phyloP scores from a whole-genome alignment of 441 rosid genomes.

The Gossypium davidsonii region DNA sequence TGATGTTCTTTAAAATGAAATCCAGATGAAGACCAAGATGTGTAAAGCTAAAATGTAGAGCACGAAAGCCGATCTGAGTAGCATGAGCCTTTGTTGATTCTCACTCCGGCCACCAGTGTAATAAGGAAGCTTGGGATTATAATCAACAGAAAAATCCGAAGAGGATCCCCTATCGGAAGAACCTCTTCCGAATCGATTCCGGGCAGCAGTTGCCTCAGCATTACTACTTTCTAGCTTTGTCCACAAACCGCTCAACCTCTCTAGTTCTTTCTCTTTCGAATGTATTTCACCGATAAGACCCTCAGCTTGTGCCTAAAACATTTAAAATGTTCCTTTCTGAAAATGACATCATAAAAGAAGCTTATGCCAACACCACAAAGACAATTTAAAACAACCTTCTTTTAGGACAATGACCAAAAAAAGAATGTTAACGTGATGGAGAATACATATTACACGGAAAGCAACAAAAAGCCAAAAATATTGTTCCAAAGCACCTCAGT shows the following conservation, averaged over 20 bases:
- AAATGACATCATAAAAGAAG: constrained; percentile 6
- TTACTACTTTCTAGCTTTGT: constrained; percentile 50
- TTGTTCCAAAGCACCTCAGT: background rate
- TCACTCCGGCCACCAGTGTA: constrained; percentile 44
- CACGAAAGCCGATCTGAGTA: constrained; percentile 79
- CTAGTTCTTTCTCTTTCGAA: constrained; percentile 64
- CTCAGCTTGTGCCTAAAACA: constrained; percentile 73
- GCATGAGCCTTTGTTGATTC: constrained; percentile 57
- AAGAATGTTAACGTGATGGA: background rate
- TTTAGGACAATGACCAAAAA: background rate
- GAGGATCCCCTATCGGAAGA: constrained; percentile 44
- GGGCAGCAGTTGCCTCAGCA: constrained; percentile 46
- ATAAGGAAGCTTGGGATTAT: constrained; percentile 52
- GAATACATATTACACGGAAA: background rate
- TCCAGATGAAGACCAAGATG: constrained; percentile 68
- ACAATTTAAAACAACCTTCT: background rate
- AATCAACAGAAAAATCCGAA: constrained; percentile 41
- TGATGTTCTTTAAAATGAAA: constrained; percentile 59
- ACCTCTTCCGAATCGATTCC: constrained; percentile 69
- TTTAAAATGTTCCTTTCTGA: constrained; percentile 2
- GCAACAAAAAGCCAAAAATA: background rate
- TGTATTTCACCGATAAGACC: constrained; percentile 67
- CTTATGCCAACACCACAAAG: background rate
- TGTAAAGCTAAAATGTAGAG: constrained; percentile 70
- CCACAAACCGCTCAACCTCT: constrained; percentile 60